Evolutionary conservation across 805 yeast species (phyloP), one percentile per base, ranked within the genome.

Genomic region (Suhomyces pyralidae): DNA sequence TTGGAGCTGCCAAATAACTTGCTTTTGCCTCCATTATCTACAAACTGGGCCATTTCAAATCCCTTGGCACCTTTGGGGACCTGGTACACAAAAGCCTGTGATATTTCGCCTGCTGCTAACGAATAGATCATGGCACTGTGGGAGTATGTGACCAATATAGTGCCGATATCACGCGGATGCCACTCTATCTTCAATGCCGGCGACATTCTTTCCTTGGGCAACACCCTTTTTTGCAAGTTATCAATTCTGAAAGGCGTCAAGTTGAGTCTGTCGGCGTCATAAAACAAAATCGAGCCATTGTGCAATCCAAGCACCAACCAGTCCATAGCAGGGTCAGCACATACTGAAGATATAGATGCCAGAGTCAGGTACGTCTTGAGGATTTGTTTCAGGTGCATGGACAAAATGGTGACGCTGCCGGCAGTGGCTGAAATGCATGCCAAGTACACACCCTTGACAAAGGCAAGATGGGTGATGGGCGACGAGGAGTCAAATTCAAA

Each of bases 101-200:
- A 81, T n/a, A 87, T 68, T 24, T 79, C 79, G 34, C 81, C 85
- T 2, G 82, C 81, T 0, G 83, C 74, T 30, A 94, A 59, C 0
- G 89, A 85, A 67, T 85, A 93, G 3, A 83, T 71, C 0, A 91
- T 81, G 0, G 92, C 90, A 45, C 83, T 76, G 51, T 82, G 82
- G 3, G 81, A 71, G 66, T 92, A 94, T 0, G 90, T 82, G 8
- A 94, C 80, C 57, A 94, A 75, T 2, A 94, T 54, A 0, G 86
- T 77, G 0, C 96, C 93, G 7, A 90, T 76, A 65, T 94, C 97
- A 56, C 97, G 78, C 4, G 99, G 99, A 62, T 90, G 94, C 80
- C 96, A 78, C 56, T 83, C 82, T 2, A 94, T 68, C 0, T 85
- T 74, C 1, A 81, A 64, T 1, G 91, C 94, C 1, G 88, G 83